These are phyloP conservation scores for Stentor coeruleus DNA, from an alignment of 73 alveolate species.

Conservation along the genomic window DNA sequence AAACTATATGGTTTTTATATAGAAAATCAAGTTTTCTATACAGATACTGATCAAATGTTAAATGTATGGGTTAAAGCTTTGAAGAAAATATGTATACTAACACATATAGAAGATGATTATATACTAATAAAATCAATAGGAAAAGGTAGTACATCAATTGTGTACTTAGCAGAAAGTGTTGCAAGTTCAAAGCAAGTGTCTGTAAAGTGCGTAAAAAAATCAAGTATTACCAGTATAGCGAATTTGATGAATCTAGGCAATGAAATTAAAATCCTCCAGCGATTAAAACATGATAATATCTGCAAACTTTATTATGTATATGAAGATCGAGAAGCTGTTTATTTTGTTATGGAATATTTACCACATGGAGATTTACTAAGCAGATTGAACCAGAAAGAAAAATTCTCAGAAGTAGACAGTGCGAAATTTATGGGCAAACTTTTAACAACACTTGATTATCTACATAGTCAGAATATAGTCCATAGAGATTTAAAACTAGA, in stretches of 20 bases:
- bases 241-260: not conserved
- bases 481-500: constrained; percentile 23
- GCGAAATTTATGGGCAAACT: not conserved
- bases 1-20: not conserved
- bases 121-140: not conserved
- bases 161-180: not conserved
- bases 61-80: not conserved
- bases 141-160: not conserved
- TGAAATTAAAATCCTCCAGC: not conserved
- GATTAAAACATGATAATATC: not conserved
- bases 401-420: not conserved
- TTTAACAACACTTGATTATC: not conserved
- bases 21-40: too few relatives aligned
- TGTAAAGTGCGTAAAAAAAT: not conserved
- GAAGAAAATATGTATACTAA: not conserved
- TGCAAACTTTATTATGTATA: not conserved
- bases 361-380: not conserved
- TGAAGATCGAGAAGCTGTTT: not conserved
- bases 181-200: not conserved
- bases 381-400: not conserved
- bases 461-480: not conserved
- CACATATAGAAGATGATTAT: not conserved
- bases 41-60: not conserved
- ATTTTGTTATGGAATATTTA: not conserved
- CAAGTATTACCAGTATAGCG: not conserved